Percentiles rank a stretch among this genome's conserved stretches.
phyloP scores from a whole-genome alignment of 2,329 filamentous ascomycete genomes.

The Fonsecaea erecta region DNA sequence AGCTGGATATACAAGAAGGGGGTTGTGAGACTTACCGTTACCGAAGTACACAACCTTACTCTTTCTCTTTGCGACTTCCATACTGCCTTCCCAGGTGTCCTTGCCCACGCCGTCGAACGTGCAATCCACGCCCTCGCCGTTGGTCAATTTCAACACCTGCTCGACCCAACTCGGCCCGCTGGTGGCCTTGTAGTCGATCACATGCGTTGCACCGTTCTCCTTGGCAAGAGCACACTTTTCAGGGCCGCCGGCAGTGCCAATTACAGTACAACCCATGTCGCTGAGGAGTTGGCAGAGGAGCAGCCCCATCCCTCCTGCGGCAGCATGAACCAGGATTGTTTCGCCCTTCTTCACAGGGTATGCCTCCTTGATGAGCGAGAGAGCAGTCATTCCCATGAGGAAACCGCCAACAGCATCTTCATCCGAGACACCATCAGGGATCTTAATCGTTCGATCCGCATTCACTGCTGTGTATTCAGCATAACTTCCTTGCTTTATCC shows the following conservation, averaged over 20 bases:
- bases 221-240: conserved; percentile 75
- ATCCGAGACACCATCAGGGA: conserved; percentile 66
- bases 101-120: conserved; percentile 82
- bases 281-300: conserved; percentile 73
- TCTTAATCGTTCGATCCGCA: conserved; percentile 60
- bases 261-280: conserved; percentile 73
- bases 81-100: conserved; percentile 76
- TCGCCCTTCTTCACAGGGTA: conserved; percentile 73
- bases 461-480: conserved; percentile 64
- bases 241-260: conserved; percentile 75
- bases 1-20: background rate
- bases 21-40: conserved; percentile 53
- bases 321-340: conserved; percentile 83
- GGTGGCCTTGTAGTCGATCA: conserved; percentile 77
- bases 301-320: conserved; percentile 79
- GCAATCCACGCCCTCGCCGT: conserved; percentile 71
- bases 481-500: conserved; percentile 62
- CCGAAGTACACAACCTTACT: conserved; percentile 79
- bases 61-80: conserved; percentile 76
- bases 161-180: conserved; percentile 80
- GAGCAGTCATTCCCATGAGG: conserved; percentile 82
- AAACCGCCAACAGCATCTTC: conserved; percentile 70
- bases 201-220: conserved; percentile 70
- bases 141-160: conserved; percentile 81
- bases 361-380: conserved; percentile 77